Conservation (phyloP, 257 asterid genomes). For the Fraxinus pennsylvanica region DNA sequence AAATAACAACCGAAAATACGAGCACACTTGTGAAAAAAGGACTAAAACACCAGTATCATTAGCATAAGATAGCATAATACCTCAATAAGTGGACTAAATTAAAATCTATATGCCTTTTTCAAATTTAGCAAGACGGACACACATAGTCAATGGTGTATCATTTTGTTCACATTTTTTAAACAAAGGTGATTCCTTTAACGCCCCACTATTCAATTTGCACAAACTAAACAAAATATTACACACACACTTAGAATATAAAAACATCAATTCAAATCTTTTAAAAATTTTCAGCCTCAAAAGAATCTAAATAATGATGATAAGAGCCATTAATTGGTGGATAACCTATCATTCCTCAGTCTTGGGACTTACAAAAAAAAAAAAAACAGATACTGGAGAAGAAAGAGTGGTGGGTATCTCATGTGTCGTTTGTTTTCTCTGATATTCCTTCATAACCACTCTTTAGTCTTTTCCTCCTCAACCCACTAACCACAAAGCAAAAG, state of each 20-base stretch:
- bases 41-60: not conserved
- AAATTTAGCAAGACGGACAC: not conserved
- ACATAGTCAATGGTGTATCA: conserved; percentile 12
- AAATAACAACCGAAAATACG: not conserved
- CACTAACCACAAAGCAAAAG: not conserved
- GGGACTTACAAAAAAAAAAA: conserved; percentile 10
- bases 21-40: not conserved
- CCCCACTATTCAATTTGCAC: conserved; percentile 29
- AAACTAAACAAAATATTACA: conserved; percentile 13
- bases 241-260: not conserved
- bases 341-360: conserved; percentile 32
- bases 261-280: not conserved
- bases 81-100: not conserved
- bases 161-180: conserved; percentile 15
- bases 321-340: conserved; percentile 32
- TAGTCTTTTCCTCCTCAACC: conserved; percentile 1
- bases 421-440: not conserved
- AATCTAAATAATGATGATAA: conserved; percentile 30
- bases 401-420: not conserved
- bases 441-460: conserved; percentile 8
- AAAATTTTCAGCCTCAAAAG: not conserved
- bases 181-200: conserved; percentile 18
- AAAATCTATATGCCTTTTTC: not conserved
- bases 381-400: conserved; percentile 19
- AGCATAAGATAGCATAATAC: too few relatives aligned